Evolutionary conservation across 192 early-diverging fungal species (phyloP).

Genomic region (Obelidium mucronatum): DNA sequence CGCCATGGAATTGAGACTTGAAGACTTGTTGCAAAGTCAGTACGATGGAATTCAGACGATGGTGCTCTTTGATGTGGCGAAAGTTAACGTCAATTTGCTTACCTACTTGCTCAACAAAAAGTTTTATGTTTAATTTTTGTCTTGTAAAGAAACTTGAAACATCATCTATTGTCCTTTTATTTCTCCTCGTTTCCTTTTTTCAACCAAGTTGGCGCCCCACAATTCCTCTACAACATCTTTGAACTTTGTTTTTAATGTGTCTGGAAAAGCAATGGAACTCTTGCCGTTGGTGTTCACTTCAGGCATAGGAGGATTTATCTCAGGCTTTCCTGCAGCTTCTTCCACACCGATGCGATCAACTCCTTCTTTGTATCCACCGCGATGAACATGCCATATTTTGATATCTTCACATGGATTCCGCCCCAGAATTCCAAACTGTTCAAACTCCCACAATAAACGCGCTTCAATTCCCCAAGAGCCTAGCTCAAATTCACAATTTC

Average conservation of each 20-base stretch:
- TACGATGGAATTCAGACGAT: constrained; percentile 93
- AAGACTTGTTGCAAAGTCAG: constrained; percentile 93
- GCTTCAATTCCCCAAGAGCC: constrained; percentile 36
- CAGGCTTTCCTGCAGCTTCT: background rate
- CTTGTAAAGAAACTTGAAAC: too few species aligned
- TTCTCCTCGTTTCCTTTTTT: background rate
- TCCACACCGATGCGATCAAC: background rate
- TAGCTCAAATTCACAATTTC: constrained; percentile 20
- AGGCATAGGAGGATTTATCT: constrained; percentile 13
- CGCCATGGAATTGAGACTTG: constrained; percentile 84
- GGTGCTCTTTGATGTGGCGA: constrained; percentile 90
- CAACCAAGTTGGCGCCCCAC: constrained; percentile 4
- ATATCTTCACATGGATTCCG: constrained; percentile 39
- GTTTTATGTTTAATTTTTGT: constrained; percentile 54
- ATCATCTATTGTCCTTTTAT: too few species aligned
- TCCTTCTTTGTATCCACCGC: constrained; percentile 9
- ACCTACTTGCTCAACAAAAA: constrained; percentile 98
- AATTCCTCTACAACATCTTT: constrained; percentile 24
- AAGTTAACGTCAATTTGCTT: constrained; percentile 96
- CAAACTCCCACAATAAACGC: constrained; percentile 35
- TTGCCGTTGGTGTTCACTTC: constrained; percentile 35
- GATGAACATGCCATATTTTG: constrained; percentile 39
- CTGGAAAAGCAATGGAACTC: constrained; percentile 37
- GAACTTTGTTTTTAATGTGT: constrained; percentile 25
- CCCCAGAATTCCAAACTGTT: constrained; percentile 32